Conservation (phyloP, 1,284 basidiomycete genomes). For the Tylopilus sp. region DNA sequence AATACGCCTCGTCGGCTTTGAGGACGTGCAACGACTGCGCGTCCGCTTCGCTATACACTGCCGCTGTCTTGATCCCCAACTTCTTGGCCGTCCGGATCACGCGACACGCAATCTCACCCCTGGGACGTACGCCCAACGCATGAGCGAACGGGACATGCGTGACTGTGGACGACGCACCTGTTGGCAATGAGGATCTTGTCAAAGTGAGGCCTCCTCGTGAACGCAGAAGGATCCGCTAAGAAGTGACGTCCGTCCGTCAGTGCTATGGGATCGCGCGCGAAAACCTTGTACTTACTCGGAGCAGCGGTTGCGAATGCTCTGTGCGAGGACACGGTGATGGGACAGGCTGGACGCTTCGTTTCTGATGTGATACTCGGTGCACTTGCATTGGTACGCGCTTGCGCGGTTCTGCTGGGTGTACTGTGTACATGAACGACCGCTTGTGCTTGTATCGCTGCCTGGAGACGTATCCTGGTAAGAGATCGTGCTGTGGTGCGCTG, state of each 20-base stretch:
- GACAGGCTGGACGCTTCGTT: background rate
- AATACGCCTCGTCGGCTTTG: conserved; percentile 92
- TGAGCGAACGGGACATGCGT: background rate
- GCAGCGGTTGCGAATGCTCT: conserved; percentile 18
- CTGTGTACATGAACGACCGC: conserved; percentile 8
- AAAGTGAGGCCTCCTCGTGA: conserved; percentile 51
- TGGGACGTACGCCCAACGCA: conserved; percentile 27
- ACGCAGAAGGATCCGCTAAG: conserved; percentile 3
- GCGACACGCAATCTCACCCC: conserved; percentile 92
- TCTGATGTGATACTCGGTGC: background rate
- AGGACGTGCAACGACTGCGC: conserved; percentile 74
- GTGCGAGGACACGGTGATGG: background rate
- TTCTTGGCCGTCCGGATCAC: conserved; percentile 88
- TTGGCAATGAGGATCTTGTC: conserved; percentile 87
- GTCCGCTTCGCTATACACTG: conserved; percentile 88
- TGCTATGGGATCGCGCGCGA: background rate
- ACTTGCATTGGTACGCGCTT: conserved; percentile 4
- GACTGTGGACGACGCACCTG: conserved; percentile 44
- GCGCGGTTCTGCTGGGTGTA: conserved; percentile 5
- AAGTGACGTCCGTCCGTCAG: background rate
- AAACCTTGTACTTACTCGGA: conserved; percentile 13
- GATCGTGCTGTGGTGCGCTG: conserved; percentile 28
- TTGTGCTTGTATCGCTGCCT: conserved; percentile 9
- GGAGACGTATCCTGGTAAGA: conserved; percentile 18
- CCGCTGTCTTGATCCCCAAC: conserved; percentile 85